These are phyloP conservation scores for Apiospora sp. DNA, from an alignment of 2,329 filamentous ascomycete genomes.

Conservation along the genomic window DNA sequence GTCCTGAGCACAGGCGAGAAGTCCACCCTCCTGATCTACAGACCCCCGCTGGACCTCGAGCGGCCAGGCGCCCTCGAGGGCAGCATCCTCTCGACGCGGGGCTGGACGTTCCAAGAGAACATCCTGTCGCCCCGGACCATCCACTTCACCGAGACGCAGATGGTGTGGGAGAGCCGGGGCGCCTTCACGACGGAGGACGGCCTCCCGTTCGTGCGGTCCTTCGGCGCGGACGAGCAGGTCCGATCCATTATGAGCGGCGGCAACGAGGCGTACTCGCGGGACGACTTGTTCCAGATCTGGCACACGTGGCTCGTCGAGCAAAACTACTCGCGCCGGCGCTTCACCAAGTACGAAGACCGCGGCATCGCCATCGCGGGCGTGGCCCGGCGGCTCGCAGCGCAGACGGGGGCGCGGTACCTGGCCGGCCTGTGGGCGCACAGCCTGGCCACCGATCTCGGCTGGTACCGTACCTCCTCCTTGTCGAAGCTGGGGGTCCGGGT, in stretches of 20 bases:
- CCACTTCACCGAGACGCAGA: conserved; percentile 21
- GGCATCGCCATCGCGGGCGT: neutral
- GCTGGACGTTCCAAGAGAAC: conserved; percentile 27
- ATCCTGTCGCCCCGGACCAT: conserved; percentile 24
- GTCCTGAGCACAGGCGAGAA: neutral
- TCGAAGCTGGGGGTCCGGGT: too few relatives aligned
- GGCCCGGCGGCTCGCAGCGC: neutral
- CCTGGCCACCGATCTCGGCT: neutral
- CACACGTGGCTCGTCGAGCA: neutral
- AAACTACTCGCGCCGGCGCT: neutral
- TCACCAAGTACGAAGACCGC: conserved; percentile 1
- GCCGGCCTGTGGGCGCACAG: neutral
- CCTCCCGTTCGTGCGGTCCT: neutral
- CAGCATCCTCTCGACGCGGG: conserved; percentile 23
- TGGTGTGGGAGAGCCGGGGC: conserved; percentile 27
- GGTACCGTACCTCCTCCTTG: neutral
- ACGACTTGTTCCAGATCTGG: conserved; percentile 8
- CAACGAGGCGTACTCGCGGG: neutral
- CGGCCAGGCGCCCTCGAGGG: neutral
- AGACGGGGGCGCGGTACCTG: conserved; percentile 9
- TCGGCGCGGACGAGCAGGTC: neutral
- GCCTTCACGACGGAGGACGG: conserved; percentile 24
- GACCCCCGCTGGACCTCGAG: neutral
- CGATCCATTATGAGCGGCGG: neutral
- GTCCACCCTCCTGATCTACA: neutral